Base-by-base conservation (phyloP, 2,329 filamentous ascomycete genomes). In the Aureobasidium zeae region DNA sequence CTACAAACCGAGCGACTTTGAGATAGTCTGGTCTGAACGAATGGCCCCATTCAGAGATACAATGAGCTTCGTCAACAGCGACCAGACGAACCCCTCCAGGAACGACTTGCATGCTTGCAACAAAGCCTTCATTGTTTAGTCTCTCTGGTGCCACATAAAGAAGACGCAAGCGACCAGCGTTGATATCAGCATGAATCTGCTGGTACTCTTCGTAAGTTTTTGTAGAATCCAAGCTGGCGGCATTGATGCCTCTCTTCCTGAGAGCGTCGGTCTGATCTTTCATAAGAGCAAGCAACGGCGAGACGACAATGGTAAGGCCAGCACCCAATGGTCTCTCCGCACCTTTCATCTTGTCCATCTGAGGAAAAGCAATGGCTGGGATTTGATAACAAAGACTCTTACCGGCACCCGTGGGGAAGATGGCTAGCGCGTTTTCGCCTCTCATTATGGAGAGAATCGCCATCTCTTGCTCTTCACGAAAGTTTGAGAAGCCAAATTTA, bases 251-350 rank as follows among this genome's bases (percentile, higher is more conserved):
- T 20, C 67, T 64, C 8, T 62, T 62, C 34, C 65, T 60, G 15
- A 79, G 60, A 1, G 69, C 68, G 49, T 78, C 74, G 0, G 76
- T 72, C 50, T 79, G 75, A 48, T 78, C 74, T 52, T 77, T 77
- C 73, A 77, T 77, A 42, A 77, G 53, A 2, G 72, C 72, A 39
- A 77, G 72, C 3, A 77, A 57, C 0, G 73, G 73, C 0, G 71
- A 77, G 2, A 76, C 70, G 2, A 77, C 70, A 5, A 77, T 64
- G 1, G 72, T 76, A 48, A 76, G 67, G 5, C 72, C 76, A 9
- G 62, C 56, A 13, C 65, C 62, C 2, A 55, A 56, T 1, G 54
- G 39, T 0, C 51, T 52, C 43, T 52, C 39, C 11, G 53, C 47
- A 16, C 54, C 51, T 39, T 68, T 65, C 34, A 65, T 57, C 30